Evolutionary conservation across 495 filamentous ascomycete species (phyloP).

Genomic region (Penicillium dipodomyicola): DNA sequence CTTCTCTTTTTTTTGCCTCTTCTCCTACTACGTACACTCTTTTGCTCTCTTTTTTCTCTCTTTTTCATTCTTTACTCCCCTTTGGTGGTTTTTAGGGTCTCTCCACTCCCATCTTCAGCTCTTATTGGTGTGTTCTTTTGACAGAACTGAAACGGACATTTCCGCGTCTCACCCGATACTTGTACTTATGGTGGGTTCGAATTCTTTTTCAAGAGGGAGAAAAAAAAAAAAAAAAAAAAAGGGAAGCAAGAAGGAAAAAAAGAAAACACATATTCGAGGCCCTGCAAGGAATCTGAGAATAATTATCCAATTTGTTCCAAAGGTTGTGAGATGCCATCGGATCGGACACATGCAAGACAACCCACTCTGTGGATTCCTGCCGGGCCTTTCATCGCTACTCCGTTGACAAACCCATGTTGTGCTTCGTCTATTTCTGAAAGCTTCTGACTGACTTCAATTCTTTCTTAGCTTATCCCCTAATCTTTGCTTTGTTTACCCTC

Average conservation of each 20-base stretch:
- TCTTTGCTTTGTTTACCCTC: neutral
- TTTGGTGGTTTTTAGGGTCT: neutral
- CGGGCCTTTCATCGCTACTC: constrained; percentile 28
- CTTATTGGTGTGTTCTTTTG: constrained; percentile 6
- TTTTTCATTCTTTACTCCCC: neutral
- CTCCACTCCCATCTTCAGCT: constrained; percentile 11
- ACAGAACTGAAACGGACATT: constrained; percentile 7
- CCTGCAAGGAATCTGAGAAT: constrained; percentile 12
- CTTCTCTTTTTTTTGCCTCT: constrained; percentile 6
- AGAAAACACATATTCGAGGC: neutral
- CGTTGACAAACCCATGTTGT: constrained; percentile 15
- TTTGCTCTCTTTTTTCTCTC: neutral
- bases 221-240: no score
- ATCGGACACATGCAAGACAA: constrained; percentile 13
- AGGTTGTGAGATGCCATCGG: constrained; percentile 16
- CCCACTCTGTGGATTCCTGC: constrained; percentile 30
- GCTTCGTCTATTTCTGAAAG: constrained; percentile 5
- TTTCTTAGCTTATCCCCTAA: constrained; percentile 6
- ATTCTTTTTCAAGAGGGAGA: neutral
- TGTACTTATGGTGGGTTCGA: neutral
- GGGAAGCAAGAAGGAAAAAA: neutral
- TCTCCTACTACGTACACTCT: neutral
- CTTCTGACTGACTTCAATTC: constrained; percentile 19
- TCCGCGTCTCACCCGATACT: neutral
- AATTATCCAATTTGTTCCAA: constrained; percentile 6